These are phyloP conservation scores for Cerrena zonata DNA, from an alignment of 1,284 basidiomycete genomes.

Conservation along the genomic window DNA sequence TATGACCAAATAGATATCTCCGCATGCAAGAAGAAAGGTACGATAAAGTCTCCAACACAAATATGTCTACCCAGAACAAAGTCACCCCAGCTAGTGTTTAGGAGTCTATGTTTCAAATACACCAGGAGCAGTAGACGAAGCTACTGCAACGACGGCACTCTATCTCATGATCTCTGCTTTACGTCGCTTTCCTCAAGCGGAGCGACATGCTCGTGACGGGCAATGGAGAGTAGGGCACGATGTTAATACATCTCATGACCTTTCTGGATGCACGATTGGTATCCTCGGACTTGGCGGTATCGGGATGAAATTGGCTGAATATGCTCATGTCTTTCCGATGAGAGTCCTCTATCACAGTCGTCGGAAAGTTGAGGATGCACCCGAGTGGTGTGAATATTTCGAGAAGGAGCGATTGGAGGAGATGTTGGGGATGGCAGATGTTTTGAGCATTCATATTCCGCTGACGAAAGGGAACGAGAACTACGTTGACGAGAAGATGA, in stretches of 20 bases:
- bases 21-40: slow-evolving; percentile 68
- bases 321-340: slow-evolving; percentile 78
- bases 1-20: slow-evolving; percentile 81
- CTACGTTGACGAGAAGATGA: slow-evolving; percentile 73
- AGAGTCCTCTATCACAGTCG: slow-evolving; percentile 81
- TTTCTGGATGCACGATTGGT: slow-evolving; percentile 74
- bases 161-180: slow-evolving; percentile 83
- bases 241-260: slow-evolving; percentile 55
- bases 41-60: slow-evolving; percentile 1
- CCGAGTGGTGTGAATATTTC: slow-evolving; percentile 75
- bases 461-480: slow-evolving; percentile 70
- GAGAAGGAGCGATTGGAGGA: slow-evolving; percentile 55
- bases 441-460: slow-evolving; percentile 73
- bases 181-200: slow-evolving; percentile 70
- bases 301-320: slow-evolving; percentile 64
- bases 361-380: slow-evolving; percentile 48
- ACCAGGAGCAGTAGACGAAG: slow-evolving; percentile 85
- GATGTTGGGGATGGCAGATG: slow-evolving; percentile 72
- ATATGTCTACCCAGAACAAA: background rate
- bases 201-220: slow-evolving; percentile 57
- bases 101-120: slow-evolving; percentile 85
- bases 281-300: slow-evolving; percentile 90
- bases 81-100: slow-evolving; percentile 22
- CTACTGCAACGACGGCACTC: slow-evolving; percentile 83
- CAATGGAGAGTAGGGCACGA: slow-evolving; percentile 52